phyloP scores from a whole-genome alignment of 805 yeast species.

The Barnettozyma populi region DNA sequence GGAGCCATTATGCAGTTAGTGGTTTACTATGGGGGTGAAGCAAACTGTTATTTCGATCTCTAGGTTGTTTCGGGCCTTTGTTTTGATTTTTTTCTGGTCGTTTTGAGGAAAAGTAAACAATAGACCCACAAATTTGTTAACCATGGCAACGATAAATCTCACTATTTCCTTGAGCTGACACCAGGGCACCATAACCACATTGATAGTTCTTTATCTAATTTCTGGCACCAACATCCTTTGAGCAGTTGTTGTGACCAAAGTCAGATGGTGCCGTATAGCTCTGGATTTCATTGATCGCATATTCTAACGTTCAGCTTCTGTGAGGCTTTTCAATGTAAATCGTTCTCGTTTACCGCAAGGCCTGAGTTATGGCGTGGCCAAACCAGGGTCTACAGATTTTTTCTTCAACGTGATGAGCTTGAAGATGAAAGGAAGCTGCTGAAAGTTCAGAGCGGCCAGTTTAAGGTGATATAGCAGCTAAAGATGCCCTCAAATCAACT shows the following conservation, averaged over 20 bases:
- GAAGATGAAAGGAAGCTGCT: not conserved
- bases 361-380: not conserved
- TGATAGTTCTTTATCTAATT: too few relatives aligned
- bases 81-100: not conserved
- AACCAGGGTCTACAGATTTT: not conserved
- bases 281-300: too few relatives aligned
- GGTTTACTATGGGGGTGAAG: not conserved
- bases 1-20: not conserved
- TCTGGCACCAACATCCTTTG: too few relatives aligned
- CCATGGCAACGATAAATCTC: not conserved
- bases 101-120: not conserved
- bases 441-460: not conserved
- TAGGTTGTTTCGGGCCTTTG: not conserved
- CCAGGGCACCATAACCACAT: not conserved
- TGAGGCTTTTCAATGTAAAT: too few relatives aligned
- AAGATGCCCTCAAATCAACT: constrained; percentile 1
- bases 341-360: too few relatives aligned
- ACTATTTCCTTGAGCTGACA: too few relatives aligned
- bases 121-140: not conserved
- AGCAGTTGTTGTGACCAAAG: too few relatives aligned
- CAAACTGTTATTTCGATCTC: not conserved
- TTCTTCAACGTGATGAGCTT: not conserved
- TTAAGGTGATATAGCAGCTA: too few relatives aligned
- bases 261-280: too few relatives aligned
- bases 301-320: too few relatives aligned